phyloP scores from a whole-genome alignment of 1,139 yeast genomes.

The Candida labiduridarum region DNA sequence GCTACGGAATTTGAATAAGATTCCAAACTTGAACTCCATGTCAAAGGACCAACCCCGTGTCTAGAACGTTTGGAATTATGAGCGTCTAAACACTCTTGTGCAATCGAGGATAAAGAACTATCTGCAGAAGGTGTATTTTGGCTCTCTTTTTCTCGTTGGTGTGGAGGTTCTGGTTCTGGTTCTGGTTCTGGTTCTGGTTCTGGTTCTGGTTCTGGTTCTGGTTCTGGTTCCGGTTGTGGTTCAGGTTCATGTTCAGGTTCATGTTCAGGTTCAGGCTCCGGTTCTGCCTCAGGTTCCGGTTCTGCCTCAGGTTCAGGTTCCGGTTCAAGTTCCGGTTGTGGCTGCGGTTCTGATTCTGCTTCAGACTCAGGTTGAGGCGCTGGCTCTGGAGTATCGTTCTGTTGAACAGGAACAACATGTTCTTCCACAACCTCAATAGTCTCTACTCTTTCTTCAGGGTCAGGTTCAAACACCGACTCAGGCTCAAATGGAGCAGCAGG shows the following conservation, averaged over 20 bases:
- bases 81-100: conserved; percentile 28
- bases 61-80: conserved; percentile 71
- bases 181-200: background rate
- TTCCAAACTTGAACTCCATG: conserved; percentile 68
- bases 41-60: conserved; percentile 60
- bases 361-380: too few relatives aligned
- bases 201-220: background rate
- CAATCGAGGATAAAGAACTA: conserved; percentile 13
- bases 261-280: background rate
- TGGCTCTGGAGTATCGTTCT: too few relatives aligned
- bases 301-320: background rate
- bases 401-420: too few relatives aligned
- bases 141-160: conserved; percentile 3
- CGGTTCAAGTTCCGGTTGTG: too few relatives aligned
- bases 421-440: background rate
- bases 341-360: too few relatives aligned
- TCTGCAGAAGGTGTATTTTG: background rate
- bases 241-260: background rate
- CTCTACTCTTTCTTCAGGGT: background rate
- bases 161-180: background rate
- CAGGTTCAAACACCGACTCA: background rate
- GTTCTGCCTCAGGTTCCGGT: background rate
- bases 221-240: background rate
- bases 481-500: background rate
- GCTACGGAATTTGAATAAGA: conserved; percentile 70